These are phyloP conservation scores for Fusarium albosuccineum DNA, from an alignment of 2,329 filamentous ascomycete genomes.

Conservation along the genomic window DNA sequence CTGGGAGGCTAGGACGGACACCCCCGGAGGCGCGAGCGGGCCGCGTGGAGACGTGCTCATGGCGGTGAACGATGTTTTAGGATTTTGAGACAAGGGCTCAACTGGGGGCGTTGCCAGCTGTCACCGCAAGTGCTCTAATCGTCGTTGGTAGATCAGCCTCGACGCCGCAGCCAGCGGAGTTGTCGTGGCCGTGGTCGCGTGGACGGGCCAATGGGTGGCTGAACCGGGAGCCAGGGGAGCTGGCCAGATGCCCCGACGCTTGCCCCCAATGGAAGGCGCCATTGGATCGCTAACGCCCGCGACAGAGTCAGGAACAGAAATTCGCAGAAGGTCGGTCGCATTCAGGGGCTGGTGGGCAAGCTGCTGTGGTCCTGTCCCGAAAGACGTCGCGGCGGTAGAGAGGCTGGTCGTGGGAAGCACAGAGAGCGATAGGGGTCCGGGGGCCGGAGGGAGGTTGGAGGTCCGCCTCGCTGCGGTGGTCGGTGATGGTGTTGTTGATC, in stretches of 20 bases:
- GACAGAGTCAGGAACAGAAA: constrained; percentile 37
- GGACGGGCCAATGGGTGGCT: constrained; percentile 44
- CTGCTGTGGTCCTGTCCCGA: background rate
- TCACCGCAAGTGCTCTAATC: constrained; percentile 46
- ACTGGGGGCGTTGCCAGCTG: constrained; percentile 39
- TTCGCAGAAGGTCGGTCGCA: constrained; percentile 28
- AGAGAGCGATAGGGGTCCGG: constrained; percentile 7
- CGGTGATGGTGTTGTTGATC: constrained; percentile 38
- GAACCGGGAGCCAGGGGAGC: constrained; percentile 40
- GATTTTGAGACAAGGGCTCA: constrained; percentile 37
- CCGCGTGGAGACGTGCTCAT: constrained; percentile 44
- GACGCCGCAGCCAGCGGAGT: constrained; percentile 34
- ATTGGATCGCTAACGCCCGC: constrained; percentile 40
- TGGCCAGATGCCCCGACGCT: constrained; percentile 37
- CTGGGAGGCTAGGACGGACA: constrained; percentile 25
- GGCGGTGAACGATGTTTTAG: constrained; percentile 44
- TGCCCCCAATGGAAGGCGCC: constrained; percentile 35
- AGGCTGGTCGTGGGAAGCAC: constrained; percentile 26
- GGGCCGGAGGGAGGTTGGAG: constrained; percentile 15
- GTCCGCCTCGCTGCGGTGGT: constrained; percentile 9
- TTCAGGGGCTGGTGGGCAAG: constrained; percentile 24
- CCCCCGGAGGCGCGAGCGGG: constrained; percentile 42
- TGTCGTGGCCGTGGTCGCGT: constrained; percentile 16
- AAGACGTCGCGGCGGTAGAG: constrained; percentile 19
- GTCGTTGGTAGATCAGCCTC: constrained; percentile 36